Conservation (phyloP, 139 green algal genomes). For the Coelastrella sp. region DNA sequence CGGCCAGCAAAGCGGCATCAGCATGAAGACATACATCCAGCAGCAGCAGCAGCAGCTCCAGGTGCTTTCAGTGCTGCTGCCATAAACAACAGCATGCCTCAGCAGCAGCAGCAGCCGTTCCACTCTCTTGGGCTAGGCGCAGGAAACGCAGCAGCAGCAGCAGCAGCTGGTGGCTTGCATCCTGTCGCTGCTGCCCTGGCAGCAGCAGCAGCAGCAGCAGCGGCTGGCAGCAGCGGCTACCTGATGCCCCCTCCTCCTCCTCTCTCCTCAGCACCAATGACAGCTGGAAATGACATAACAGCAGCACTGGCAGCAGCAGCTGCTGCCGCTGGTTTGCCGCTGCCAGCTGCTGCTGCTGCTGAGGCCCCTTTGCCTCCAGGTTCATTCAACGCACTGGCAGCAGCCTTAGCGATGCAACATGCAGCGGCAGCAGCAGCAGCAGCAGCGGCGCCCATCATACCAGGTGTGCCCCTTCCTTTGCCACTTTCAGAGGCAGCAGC, state of each 20-base stretch:
- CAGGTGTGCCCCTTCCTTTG: neutral
- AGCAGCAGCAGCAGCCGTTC: neutral
- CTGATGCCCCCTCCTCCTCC: neutral
- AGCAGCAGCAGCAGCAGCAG: neutral
- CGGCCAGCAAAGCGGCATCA: conserved; percentile 23
- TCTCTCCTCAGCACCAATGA: neutral
- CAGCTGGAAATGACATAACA: neutral
- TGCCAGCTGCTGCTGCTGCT: neutral
- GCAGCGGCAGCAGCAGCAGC: neutral
- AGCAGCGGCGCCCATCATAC: neutral
- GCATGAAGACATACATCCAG: neutral
- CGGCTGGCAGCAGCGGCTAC: neutral
- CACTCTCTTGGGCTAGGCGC: neutral
- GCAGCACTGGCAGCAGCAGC: conserved; percentile 2
- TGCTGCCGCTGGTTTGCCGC: conserved; percentile 14
- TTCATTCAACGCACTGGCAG: neutral
- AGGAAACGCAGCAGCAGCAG: neutral
- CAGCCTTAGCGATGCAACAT: neutral
- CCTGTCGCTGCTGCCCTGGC: neutral
- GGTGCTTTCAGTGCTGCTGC: neutral
- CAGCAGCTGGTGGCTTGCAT: neutral
- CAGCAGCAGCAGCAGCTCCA: conserved; percentile 32
- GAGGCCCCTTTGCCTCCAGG: neutral
- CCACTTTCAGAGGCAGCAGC: neutral
- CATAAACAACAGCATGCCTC: neutral